Conservation (phyloP, 768 basidiomycete genomes). For the Suillus tomentosus region DNA sequence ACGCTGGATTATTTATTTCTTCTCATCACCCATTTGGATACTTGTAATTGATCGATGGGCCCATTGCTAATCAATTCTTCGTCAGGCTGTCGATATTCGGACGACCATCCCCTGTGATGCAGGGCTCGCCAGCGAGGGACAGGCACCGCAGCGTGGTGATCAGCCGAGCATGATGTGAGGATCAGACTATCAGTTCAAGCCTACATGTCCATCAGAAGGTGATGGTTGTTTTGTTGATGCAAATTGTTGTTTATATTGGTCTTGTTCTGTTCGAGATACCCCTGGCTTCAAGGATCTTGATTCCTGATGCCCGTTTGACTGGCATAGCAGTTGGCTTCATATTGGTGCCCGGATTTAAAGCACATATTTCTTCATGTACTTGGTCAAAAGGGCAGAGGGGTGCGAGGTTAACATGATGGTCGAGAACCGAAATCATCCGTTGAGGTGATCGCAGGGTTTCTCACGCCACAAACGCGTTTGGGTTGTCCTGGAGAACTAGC, state of each 20-base stretch:
- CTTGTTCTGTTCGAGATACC: neutral
- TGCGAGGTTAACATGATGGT: neutral
- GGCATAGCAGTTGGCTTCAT: neutral
- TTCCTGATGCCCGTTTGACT: neutral
- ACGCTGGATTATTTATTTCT: neutral
- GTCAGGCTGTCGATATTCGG: constrained; percentile 18
- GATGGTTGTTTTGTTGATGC: neutral
- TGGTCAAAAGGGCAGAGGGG: neutral
- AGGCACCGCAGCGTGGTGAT: neutral
- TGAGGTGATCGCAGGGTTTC: neutral
- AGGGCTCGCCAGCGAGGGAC: neutral
- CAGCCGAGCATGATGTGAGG: neutral
- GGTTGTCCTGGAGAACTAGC: neutral
- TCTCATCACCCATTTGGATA: neutral
- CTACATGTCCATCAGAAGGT: too few relatives aligned
- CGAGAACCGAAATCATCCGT: neutral
- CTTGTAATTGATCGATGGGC: neutral
- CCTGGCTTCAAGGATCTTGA: neutral
- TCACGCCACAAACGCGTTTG: constrained; percentile 5
- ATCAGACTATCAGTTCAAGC: neutral
- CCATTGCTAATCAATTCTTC: constrained; percentile 3
- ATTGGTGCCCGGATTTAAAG: neutral
- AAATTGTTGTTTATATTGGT: neutral
- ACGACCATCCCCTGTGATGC: constrained; percentile 27
- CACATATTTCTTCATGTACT: neutral